phyloP scores from a whole-genome alignment of 2,329 filamentous ascomycete species.

The Trichophyton benhamiae region DNA sequence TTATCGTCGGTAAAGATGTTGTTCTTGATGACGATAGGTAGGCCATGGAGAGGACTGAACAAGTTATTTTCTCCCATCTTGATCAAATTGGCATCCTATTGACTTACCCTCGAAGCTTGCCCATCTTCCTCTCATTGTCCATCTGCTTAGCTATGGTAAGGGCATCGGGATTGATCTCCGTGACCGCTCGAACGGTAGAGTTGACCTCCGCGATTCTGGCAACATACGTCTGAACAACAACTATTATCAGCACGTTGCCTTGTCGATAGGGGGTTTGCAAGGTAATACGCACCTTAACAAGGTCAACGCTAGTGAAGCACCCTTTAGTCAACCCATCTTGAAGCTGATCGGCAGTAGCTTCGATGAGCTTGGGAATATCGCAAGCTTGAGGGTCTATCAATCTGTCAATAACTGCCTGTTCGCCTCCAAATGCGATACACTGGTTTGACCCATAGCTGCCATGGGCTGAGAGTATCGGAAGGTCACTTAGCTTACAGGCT shows the following conservation, averaged over 20 bases:
- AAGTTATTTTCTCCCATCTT: background rate
- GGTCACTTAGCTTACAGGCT: background rate
- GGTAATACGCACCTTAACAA: slow-evolving; percentile 33
- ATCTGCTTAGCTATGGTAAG: slow-evolving; percentile 45
- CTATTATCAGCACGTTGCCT: background rate
- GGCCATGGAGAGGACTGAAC: slow-evolving; percentile 52
- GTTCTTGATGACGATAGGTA: slow-evolving; percentile 59
- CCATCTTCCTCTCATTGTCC: slow-evolving; percentile 45
- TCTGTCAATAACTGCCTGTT: background rate
- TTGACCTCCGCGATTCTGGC: slow-evolving; percentile 43
- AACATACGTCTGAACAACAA: slow-evolving; percentile 35
- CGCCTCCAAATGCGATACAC: too few relatives aligned
- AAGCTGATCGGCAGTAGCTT: slow-evolving; percentile 43
- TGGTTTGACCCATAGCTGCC: background rate
- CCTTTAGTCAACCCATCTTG: slow-evolving; percentile 37
- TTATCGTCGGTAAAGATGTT: slow-evolving; percentile 53
- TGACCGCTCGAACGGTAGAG: slow-evolving; percentile 39
- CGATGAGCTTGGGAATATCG: slow-evolving; percentile 27
- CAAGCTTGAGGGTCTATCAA: background rate
- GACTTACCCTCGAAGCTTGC: slow-evolving; percentile 29
- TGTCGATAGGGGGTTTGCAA: background rate
- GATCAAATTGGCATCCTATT: background rate
- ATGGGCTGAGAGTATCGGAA: background rate
- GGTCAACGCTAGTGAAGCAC: slow-evolving; percentile 45
- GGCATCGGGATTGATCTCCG: slow-evolving; percentile 52